These are phyloP conservation scores for Waltergamsia citrina DNA, from an alignment of 2,329 filamentous ascomycete genomes.

Conservation along the genomic window DNA sequence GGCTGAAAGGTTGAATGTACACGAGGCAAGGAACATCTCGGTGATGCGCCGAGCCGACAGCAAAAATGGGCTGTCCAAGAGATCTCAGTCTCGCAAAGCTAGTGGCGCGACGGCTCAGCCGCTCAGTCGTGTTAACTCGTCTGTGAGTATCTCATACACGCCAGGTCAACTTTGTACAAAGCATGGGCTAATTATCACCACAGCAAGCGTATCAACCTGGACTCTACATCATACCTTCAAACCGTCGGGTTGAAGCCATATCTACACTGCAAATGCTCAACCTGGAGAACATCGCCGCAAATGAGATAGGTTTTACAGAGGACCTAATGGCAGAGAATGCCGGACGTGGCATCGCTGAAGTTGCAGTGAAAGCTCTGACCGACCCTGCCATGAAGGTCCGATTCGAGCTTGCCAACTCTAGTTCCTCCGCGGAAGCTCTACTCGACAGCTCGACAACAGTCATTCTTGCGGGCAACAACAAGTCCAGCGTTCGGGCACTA, in stretches of 20 bases:
- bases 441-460: conserved; percentile 40
- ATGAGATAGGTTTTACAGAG: conserved; percentile 78
- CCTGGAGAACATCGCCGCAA: conserved; percentile 81
- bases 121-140: conserved; percentile 38
- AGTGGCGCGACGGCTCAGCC: conserved; percentile 25
- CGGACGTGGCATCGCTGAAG: conserved; percentile 79
- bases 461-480: conserved; percentile 92
- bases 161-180: not conserved
- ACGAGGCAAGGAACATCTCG: conserved; percentile 41
- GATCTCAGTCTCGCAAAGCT: conserved; percentile 49
- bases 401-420: conserved; percentile 30
- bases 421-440: conserved; percentile 16
- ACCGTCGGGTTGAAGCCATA: conserved; percentile 51
- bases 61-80: conserved; percentile 35
- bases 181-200: not conserved
- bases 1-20: conserved; percentile 35
- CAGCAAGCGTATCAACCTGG: conserved; percentile 29
- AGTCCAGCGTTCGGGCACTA: conserved; percentile 74
- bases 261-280: conserved; percentile 81
- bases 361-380: conserved; percentile 60
- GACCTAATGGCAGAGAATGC: conserved; percentile 90
- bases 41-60: conserved; percentile 41
- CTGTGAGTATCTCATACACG: conserved; percentile 20
- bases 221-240: conserved; percentile 44
- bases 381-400: conserved; percentile 51